Base-by-base conservation (phyloP, 495 filamentous ascomycete species). In the Xylaria sp. region DNA sequence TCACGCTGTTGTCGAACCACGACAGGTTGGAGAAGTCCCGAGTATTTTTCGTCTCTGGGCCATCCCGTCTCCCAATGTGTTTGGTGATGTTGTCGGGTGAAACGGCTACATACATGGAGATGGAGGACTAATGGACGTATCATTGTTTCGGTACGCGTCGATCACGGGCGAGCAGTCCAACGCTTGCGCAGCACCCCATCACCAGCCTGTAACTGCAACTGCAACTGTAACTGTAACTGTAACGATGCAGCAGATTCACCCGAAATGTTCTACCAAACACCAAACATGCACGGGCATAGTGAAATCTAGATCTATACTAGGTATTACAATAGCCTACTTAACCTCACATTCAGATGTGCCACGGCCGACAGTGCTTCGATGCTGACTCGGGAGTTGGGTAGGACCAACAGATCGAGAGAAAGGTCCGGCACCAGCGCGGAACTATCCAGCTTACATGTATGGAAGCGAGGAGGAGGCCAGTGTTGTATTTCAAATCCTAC, bases 81-180 rank as follows among this genome's bases (percentile, higher is more conserved):
- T 46, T 50, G 19, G 26, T 21, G 62, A 44, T 40, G 19, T 33
- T 12, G 17, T 37, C 15, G 43, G 43, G 62, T 66, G 62, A 66
- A 52, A 66, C 62, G 44, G 44, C 62, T 50, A 52, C 62, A 65
- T n/a, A n/a, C n/a, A n/a, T n/a, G n/a, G n/a, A n/a, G n/a, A n/a
- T 37, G 61, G n/a, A 29, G 40, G 5, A 11, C 37, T 11, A 15
- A 31, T n/a, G 26, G 35, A 48, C 29, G 62, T 21, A 48, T 65
- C 41, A 48, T 41, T 50, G 44, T 66, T 52, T 66, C 41, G 62
- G 15, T 44, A 29, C 43, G 17, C 46, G 61, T 64, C 29, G 40
- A 46, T 44, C 37, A 46, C 41, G 41, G 26, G 37, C 61, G n/a
- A 63, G 61, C 61, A 19, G 33, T 14, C 61, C 61, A 29, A 64